Evolutionary conservation across 1,139 yeast species (phyloP).

Genomic region (Lodderomyces theae): DNA sequence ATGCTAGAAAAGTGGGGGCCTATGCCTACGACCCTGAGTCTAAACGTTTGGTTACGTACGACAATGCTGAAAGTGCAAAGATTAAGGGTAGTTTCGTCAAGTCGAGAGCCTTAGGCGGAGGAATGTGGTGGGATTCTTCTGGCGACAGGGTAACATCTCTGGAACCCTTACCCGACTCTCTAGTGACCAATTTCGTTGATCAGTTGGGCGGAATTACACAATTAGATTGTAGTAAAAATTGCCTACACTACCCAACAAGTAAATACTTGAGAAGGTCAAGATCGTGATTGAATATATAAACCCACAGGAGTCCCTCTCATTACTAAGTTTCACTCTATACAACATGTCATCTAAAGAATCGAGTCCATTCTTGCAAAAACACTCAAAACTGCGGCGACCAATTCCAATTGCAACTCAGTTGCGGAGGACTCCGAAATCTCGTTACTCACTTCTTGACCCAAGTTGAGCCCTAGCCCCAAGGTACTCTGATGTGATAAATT

Average conservation of each 20-base stretch:
- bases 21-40: constrained; percentile 45
- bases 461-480: constrained; percentile 73
- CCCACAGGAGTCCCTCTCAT: too few relatives aligned
- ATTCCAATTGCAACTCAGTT: constrained; percentile 72
- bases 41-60: constrained; percentile 58
- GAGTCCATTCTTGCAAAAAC: constrained; percentile 62
- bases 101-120: constrained; percentile 63
- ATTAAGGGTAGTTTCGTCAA: constrained; percentile 61
- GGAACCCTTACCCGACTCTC: constrained; percentile 22
- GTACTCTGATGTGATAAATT: constrained; percentile 51
- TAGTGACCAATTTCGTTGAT: constrained; percentile 41
- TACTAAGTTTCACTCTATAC: neutral
- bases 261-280: constrained; percentile 15
- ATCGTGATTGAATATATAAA: too few relatives aligned
- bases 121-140: constrained; percentile 92
- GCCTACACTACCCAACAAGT: constrained; percentile 19
- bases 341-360: constrained; percentile 27
- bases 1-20: constrained; percentile 54
- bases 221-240: constrained; percentile 19
- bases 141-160: constrained; percentile 48
- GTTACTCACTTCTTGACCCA: constrained; percentile 61
- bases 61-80: constrained; percentile 52
- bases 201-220: constrained; percentile 34
- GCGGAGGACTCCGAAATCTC: constrained; percentile 63
- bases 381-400: constrained; percentile 81